A percentile compares a stretch with the other conserved stretches of the same genome.
Evolutionary conservation across 768 basidiomycete genomes (phyloP).

Genomic region (Kwoniella europaea): DNA sequence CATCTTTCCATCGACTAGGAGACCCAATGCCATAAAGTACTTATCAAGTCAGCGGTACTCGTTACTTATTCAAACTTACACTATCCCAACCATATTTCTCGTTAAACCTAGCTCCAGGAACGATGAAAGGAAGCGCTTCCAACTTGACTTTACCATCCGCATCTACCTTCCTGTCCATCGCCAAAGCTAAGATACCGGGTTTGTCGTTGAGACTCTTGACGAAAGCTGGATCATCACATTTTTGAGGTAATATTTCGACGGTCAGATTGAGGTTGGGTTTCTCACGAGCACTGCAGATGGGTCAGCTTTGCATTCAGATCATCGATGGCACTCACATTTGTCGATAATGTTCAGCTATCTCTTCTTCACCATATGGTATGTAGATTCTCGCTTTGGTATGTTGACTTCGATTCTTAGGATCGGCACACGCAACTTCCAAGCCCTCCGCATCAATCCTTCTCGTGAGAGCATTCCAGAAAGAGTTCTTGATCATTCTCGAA

Average conservation of each 20-base stretch:
- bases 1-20: slow-evolving; percentile 92
- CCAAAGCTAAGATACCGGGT: slow-evolving; percentile 90
- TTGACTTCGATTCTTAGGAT: slow-evolving; percentile 94
- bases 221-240: slow-evolving; percentile 82
- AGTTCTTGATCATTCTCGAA: slow-evolving; percentile 95
- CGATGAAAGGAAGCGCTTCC: slow-evolving; percentile 94
- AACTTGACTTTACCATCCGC: slow-evolving; percentile 73
- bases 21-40: slow-evolving; percentile 66
- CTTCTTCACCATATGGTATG: slow-evolving; percentile 88
- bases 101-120: slow-evolving; percentile 70
- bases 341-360: slow-evolving; percentile 94
- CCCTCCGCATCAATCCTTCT: slow-evolving; percentile 96
- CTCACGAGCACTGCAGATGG: slow-evolving; percentile 65
- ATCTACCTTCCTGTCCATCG: slow-evolving; percentile 67
- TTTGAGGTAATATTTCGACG: slow-evolving; percentile 84
- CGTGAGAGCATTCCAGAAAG: slow-evolving; percentile 97
- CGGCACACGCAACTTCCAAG: slow-evolving; percentile 94
- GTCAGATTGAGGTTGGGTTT: slow-evolving; percentile 94
- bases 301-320: slow-evolving; percentile 18
- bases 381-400: slow-evolving; percentile 91
- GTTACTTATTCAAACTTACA: slow-evolving; percentile 24
- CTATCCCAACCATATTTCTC: slow-evolving; percentile 58
- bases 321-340: slow-evolving; percentile 63
- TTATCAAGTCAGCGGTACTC: slow-evolving; percentile 35
- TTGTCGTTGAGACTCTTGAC: slow-evolving; percentile 93